phyloP scores from a whole-genome alignment of 2,329 filamentous ascomycete genomes.

The Fusarium albosuccineum region DNA sequence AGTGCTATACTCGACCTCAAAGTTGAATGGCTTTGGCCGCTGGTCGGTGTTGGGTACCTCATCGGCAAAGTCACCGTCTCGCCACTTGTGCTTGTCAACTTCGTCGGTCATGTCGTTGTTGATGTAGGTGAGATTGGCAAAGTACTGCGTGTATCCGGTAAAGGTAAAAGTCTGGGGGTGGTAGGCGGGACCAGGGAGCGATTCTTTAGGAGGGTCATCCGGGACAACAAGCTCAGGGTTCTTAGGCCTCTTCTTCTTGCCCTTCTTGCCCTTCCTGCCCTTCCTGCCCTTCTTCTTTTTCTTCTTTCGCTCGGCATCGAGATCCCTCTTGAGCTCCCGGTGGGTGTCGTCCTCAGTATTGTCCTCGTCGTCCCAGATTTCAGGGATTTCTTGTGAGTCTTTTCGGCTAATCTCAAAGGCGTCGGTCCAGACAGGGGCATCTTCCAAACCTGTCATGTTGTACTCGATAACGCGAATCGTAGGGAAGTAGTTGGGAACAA shows the following conservation, averaged over 20 bases:
- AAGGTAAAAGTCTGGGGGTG: slow-evolving; percentile 85
- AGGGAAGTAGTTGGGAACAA: slow-evolving; percentile 94
- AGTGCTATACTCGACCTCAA: slow-evolving; percentile 89
- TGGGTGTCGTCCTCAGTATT: slow-evolving; percentile 46
- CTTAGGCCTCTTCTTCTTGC: slow-evolving; percentile 65
- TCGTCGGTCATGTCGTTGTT: slow-evolving; percentile 75
- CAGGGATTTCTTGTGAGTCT: slow-evolving; percentile 15
- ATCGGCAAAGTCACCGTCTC: slow-evolving; percentile 72
- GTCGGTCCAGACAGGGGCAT: slow-evolving; percentile 62
- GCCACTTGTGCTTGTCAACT: slow-evolving; percentile 64
- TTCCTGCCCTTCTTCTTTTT: slow-evolving; percentile 47
- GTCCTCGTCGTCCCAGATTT: slow-evolving; percentile 46
- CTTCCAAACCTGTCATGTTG: slow-evolving; percentile 84
- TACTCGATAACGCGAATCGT: slow-evolving; percentile 93
- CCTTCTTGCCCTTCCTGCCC: slow-evolving; percentile 55
- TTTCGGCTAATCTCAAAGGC: slow-evolving; percentile 34
- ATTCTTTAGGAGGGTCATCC: slow-evolving; percentile 76
- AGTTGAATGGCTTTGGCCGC: slow-evolving; percentile 75
- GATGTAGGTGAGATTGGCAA: slow-evolving; percentile 90
- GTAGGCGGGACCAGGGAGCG: slow-evolving; percentile 90
- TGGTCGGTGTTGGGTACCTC: slow-evolving; percentile 65
- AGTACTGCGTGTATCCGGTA: slow-evolving; percentile 89
- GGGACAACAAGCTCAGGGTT: slow-evolving; percentile 76
- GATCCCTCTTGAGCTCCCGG: slow-evolving; percentile 48
- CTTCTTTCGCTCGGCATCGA: slow-evolving; percentile 49